phyloP scores from a whole-genome alignment of 192 early-diverging fungal genomes.

The Geosiphon pyriformis region DNA sequence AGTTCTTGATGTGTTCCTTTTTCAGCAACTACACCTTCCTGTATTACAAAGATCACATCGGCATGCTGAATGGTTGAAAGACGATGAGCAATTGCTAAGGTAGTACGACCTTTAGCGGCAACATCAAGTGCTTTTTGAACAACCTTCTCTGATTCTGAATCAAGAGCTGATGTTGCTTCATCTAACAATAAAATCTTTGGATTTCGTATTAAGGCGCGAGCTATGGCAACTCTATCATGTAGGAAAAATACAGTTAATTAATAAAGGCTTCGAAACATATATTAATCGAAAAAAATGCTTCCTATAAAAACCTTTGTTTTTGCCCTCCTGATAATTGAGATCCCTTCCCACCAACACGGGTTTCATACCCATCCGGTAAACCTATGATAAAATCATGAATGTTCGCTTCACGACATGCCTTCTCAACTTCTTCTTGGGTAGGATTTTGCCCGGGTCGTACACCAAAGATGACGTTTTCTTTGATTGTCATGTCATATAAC shows the following conservation, averaged over 20 bases:
- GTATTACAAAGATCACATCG: slow-evolving; percentile 80
- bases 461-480: slow-evolving; percentile 55
- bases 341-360: slow-evolving; percentile 57
- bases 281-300: no score
- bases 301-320: no score
- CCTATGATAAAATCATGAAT: slow-evolving; percentile 48
- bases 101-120: slow-evolving; percentile 55
- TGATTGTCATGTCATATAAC: slow-evolving; percentile 30
- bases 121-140: slow-evolving; percentile 77
- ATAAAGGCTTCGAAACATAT: no score
- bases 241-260: no score
- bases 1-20: slow-evolving; percentile 75
- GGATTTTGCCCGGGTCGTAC: slow-evolving; percentile 37
- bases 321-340: slow-evolving; percentile 61
- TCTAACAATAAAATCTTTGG: slow-evolving; percentile 74
- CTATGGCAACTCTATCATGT: slow-evolving; percentile 70
- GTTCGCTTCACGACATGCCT: slow-evolving; percentile 47
- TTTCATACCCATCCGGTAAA: slow-evolving; percentile 54
- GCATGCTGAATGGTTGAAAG: slow-evolving; percentile 82
- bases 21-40: slow-evolving; percentile 63
- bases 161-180: slow-evolving; percentile 81
- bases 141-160: slow-evolving; percentile 72
- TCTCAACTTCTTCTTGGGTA: slow-evolving; percentile 42
- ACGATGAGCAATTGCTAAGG: slow-evolving; percentile 65
- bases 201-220: slow-evolving; percentile 61